Base-by-base conservation (phyloP, 371 early-diverging fungal genomes). In the Rhizopus sp. region DNA sequence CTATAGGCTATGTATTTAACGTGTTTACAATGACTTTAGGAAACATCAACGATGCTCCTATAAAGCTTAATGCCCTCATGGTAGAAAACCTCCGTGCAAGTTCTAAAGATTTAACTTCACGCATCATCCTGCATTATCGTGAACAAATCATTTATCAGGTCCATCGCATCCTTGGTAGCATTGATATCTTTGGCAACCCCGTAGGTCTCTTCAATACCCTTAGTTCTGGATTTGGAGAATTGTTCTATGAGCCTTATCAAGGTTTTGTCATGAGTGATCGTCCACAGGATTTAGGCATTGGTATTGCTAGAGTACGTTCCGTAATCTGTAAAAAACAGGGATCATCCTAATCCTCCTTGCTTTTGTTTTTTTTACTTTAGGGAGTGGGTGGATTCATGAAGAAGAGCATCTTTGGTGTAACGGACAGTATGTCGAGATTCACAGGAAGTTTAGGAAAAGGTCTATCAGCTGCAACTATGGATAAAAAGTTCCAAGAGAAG, bases 171-270 rank as follows among this genome's bases (percentile, higher is more conserved):
- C 75, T 95, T 7, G 96, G 96, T 12, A 90, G 93, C 46, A 94
- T 92, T 7, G 95, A 95, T 59, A 70, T 95, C 37, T 75, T 95
- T 23, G 96, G 96, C 30, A 95, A 95, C 59, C 96, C 96, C 0
- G 92, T 95, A 7, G 94, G 94, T 0, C 68, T 95, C 17, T 94
- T 94, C 69, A 88, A 80, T 69, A 93, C 77, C 33, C 77, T 95
- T 10, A 85, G 90, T 52, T 91, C 92, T 35, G 96, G 95, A 5
- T 92, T 94, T 15, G 77, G 83, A 5, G 94, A 93, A 59, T 77
- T 95, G 34, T 94, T 95, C 66, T 95, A 94, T 74, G 95, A 95
- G 62, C 95, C 95, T 0, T 85, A 87, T 55, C 90, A 91, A 75
- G 96, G 96, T 4, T 89, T 95, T 55, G 88, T 92, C 31, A 89